phyloP scores from a whole-genome alignment of 805 yeast species.

The Myxozyma mucilagina region DNA sequence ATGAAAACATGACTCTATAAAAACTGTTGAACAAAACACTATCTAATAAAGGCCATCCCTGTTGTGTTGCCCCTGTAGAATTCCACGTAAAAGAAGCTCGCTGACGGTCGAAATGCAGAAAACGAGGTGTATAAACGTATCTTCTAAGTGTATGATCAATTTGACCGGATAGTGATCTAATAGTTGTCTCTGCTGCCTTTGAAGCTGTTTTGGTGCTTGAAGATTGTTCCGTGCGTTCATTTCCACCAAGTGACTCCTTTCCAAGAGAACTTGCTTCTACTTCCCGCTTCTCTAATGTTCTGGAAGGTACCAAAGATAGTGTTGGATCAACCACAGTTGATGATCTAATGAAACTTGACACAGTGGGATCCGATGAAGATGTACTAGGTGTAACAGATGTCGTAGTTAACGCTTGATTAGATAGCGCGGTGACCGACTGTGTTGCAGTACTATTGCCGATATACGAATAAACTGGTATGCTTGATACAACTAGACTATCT shows the following conservation, averaged over 20 bases:
- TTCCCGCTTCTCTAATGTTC: too few species aligned
- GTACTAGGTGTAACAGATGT: background rate
- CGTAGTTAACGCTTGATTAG: background rate
- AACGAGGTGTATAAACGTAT: slow-evolving; percentile 22
- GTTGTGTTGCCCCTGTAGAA: slow-evolving; percentile 13
- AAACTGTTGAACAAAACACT: slow-evolving; percentile 12
- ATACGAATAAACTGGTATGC: background rate
- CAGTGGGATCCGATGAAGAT: background rate
- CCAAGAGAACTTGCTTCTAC: background rate
- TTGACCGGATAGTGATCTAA: background rate
- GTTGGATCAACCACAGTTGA: too few species aligned
- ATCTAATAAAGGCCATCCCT: slow-evolving; percentile 27
- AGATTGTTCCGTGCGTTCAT: background rate
- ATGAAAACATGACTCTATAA: slow-evolving; percentile 23
- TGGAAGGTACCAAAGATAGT: too few species aligned
- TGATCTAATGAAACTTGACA: too few species aligned
- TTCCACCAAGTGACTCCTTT: background rate
- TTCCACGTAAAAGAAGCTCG: slow-evolving; percentile 16
- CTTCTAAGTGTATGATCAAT: background rate
- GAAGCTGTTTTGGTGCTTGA: background rate
- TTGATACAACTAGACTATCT: background rate
- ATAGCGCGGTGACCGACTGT: background rate
- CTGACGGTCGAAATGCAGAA: slow-evolving; percentile 6
- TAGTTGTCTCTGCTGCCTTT: background rate
- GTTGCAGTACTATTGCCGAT: background rate